Evolutionary conservation across 768 basidiomycete genomes (phyloP).

Genomic region (Xerocomellus dryophilus): DNA sequence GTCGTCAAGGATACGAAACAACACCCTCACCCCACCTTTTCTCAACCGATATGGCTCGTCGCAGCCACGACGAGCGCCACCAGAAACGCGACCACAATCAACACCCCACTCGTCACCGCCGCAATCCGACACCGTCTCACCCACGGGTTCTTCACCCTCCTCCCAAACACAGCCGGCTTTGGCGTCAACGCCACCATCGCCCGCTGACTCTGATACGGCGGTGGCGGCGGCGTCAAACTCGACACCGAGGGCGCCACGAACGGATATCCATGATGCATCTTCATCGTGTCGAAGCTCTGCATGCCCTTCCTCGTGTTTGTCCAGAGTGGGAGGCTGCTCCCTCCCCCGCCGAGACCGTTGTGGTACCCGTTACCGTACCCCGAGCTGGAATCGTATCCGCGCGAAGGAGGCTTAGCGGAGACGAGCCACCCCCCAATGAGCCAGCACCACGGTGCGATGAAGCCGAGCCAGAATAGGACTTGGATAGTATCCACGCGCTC

Average conservation of each 20-base stretch:
- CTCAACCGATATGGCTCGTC: not conserved
- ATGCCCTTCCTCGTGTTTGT: constrained; percentile 41
- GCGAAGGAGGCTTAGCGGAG: constrained; percentile 15
- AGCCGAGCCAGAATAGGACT: constrained; percentile 74
- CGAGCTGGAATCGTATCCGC: not conserved
- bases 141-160: constrained; percentile 32
- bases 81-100: constrained; percentile 48
- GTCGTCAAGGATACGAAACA: not conserved
- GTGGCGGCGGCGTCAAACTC: constrained; percentile 30
- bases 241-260: constrained; percentile 51
- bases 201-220: constrained; percentile 22
- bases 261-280: constrained; percentile 51
- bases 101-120: constrained; percentile 55
- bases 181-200: constrained; percentile 17
- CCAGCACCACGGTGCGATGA: constrained; percentile 72
- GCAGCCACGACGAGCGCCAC: constrained; percentile 43
- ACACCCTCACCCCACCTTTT: too few relatives aligned
- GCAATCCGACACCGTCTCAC: constrained; percentile 53
- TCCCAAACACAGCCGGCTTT: constrained; percentile 12
- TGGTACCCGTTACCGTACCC: constrained; percentile 11
- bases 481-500: constrained; percentile 38
- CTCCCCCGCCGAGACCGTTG: constrained; percentile 38
- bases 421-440: constrained; percentile 74
- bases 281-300: constrained; percentile 44
- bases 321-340: constrained; percentile 36